These are phyloP conservation scores for Astrothelium subdiscretum DNA, from an alignment of 495 filamentous ascomycete genomes.

Conservation along the genomic window DNA sequence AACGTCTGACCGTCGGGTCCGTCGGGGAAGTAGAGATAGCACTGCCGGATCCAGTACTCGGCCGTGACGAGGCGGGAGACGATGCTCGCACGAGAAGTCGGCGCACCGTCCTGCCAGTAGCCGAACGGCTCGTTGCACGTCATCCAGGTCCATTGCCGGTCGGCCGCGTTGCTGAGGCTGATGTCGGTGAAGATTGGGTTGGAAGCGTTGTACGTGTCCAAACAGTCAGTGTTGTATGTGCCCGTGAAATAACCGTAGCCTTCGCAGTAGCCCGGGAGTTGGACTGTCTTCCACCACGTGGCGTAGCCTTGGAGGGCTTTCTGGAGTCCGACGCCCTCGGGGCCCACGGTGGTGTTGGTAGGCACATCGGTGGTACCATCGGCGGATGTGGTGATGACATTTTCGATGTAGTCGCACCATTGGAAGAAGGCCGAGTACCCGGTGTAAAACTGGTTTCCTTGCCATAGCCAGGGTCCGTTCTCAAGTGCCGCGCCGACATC, in stretches of 20 bases:
- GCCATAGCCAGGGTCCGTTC: slow-evolving; percentile 48
- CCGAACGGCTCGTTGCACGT: slow-evolving; percentile 55
- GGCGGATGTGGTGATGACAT: slow-evolving; percentile 17
- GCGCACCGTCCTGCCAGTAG: slow-evolving; percentile 45
- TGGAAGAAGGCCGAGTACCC: slow-evolving; percentile 40
- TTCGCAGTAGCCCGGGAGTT: slow-evolving; percentile 37
- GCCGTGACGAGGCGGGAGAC: slow-evolving; percentile 45
- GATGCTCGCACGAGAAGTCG: slow-evolving; percentile 7
- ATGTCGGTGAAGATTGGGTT: slow-evolving; percentile 47
- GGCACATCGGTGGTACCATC: background rate
- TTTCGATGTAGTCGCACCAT: slow-evolving; percentile 43
- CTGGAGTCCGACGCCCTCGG: slow-evolving; percentile 40
- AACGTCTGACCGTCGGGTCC: slow-evolving; percentile 36
- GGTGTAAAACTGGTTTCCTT: slow-evolving; percentile 37
- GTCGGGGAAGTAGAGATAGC: slow-evolving; percentile 46
- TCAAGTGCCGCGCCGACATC: slow-evolving; percentile 50
- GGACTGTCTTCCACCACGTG: slow-evolving; percentile 31
- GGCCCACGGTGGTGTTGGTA: slow-evolving; percentile 16
- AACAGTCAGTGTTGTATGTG: slow-evolving; percentile 39
- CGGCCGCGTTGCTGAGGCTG: slow-evolving; percentile 35
- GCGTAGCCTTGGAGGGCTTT: slow-evolving; percentile 45
- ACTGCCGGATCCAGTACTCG: slow-evolving; percentile 49
- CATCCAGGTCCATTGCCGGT: slow-evolving; percentile 56
- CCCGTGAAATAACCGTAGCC: slow-evolving; percentile 39
- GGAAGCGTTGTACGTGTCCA: slow-evolving; percentile 44